Conservation (phyloP, 106 monocot species). For the Triglochin maritima region DNA sequence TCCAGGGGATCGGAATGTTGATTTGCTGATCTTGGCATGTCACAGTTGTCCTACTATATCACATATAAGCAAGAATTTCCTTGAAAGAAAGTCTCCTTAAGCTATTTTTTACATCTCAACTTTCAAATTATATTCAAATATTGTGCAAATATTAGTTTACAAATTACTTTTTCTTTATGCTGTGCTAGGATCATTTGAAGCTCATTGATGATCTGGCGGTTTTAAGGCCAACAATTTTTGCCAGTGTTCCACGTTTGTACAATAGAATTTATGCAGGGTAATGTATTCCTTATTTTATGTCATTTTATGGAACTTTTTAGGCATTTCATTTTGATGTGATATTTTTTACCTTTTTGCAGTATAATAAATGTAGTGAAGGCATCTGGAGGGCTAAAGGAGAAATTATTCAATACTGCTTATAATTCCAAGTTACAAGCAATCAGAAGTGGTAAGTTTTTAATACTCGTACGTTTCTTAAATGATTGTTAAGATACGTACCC, state of each 20-base stretch:
- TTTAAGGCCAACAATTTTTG: constrained; percentile 77
- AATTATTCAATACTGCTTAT: constrained; percentile 65
- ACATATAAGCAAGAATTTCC: no score
- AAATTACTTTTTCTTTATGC: background rate
- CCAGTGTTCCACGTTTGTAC: constrained; percentile 84
- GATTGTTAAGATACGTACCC: background rate
- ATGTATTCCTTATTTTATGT: background rate
- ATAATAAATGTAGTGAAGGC: constrained; percentile 79
- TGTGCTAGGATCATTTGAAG: constrained; percentile 83
- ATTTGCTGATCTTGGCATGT: no score
- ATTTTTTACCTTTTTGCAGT: constrained; percentile 20
- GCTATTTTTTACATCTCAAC: no score
- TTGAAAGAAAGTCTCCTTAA: no score
- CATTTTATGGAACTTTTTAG: no score
- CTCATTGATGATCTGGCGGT: constrained; percentile 87
- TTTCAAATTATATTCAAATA: no score
- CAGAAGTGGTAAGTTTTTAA: constrained; percentile 34
- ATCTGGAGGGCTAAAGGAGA: constrained; percentile 66
- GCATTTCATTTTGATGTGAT: background rate
- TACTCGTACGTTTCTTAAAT: background rate
- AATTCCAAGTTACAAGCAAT: constrained; percentile 80
- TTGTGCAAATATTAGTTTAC: no score
- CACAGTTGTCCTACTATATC: no score
- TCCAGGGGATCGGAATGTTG: no score
- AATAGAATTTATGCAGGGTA: constrained; percentile 98